phyloP scores from a whole-genome alignment of 116 monocot species.

The Phalaenopsis hybrid region DNA sequence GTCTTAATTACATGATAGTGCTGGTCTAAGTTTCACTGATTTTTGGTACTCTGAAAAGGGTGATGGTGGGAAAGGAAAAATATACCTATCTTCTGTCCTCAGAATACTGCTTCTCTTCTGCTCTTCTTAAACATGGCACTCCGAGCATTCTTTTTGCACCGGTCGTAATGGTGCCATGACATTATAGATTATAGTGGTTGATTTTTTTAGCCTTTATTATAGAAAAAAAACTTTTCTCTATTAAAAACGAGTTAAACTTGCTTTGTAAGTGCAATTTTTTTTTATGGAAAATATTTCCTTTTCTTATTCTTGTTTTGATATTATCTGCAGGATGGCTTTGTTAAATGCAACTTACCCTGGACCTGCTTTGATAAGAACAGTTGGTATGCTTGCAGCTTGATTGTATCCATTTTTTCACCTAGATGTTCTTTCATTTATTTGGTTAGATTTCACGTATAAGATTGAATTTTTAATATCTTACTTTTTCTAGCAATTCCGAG shows the following conservation, averaged over 20 bases:
- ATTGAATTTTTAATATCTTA: background rate
- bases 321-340: constrained; percentile 6
- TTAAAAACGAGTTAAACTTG: too few relatives aligned
- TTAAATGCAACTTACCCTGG: background rate
- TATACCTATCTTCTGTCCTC: too few relatives aligned
- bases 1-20: too few relatives aligned
- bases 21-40: too few relatives aligned
- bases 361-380: background rate
- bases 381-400: background rate
- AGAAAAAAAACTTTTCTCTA: background rate
- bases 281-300: background rate
- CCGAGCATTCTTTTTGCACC: background rate
- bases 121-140: too few relatives aligned
- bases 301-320: background rate
- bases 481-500: background rate
- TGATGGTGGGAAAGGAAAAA: too few relatives aligned
- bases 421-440: background rate
- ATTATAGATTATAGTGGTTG: background rate
- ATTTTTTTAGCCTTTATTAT: background rate
- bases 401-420: background rate
- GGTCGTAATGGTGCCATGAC: background rate
- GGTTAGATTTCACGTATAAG: background rate
- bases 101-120: too few relatives aligned
- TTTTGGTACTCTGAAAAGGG: too few relatives aligned
- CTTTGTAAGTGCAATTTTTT: background rate